Conservation (phyloP, 176 grass and related monocot genomes). For the Chrysopogon serrulatus region DNA sequence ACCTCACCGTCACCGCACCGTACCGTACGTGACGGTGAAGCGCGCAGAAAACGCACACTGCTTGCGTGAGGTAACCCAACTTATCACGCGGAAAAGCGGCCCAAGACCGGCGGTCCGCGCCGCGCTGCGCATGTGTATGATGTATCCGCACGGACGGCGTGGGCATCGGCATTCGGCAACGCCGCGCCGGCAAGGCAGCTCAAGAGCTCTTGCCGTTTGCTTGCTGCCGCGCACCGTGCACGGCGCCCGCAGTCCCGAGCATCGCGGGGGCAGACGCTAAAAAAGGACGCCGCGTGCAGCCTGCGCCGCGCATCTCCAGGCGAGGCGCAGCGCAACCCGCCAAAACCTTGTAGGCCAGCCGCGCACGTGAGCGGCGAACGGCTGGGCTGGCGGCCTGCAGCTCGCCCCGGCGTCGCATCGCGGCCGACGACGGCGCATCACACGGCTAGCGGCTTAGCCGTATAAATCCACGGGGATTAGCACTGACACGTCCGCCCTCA, state of each 20-base stretch:
- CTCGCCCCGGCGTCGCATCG: background rate
- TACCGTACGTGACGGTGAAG: too few relatives aligned
- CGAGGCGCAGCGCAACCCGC: background rate
- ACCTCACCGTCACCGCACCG: too few relatives aligned
- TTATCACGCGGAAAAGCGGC: background rate
- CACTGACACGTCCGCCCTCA: background rate
- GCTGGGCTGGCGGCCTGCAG: background rate
- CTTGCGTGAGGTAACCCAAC: too few relatives aligned
- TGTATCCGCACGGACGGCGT: too few relatives aligned
- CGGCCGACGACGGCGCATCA: background rate
- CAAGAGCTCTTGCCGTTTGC: background rate
- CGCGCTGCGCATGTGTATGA: too few relatives aligned
- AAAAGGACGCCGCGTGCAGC: background rate
- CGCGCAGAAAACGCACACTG: too few relatives aligned
- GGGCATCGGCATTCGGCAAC: too few relatives aligned
- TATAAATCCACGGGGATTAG: background rate
- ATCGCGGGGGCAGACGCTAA: background rate
- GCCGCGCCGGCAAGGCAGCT: background rate
- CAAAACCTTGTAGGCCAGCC: background rate
- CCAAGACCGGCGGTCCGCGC: too few relatives aligned
- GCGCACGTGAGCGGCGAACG: background rate
- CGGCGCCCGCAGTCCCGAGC: background rate
- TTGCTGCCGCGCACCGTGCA: background rate
- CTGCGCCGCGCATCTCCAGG: conserved; percentile 9
- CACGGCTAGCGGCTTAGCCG: background rate